A percentile compares a stretch with the other conserved stretches of the same genome.
Evolutionary conservation across 495 filamentous ascomycete genomes (phyloP).

Genomic region (Lasiosphaeria hispida): DNA sequence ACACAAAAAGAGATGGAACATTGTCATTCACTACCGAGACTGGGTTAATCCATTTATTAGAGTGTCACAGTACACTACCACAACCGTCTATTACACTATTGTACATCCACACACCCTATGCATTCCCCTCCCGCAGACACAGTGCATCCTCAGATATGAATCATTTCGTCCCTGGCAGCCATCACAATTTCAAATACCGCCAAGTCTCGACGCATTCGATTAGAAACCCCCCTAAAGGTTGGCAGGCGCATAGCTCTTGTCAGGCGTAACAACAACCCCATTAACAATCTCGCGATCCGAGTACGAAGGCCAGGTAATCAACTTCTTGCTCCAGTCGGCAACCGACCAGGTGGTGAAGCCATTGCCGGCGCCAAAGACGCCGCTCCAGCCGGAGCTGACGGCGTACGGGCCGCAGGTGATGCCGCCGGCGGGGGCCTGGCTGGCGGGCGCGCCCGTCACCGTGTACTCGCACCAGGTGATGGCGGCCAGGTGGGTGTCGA

Average conservation of each 20-base stretch:
- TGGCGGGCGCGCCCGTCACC: constrained; percentile 43
- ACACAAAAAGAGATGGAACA: too few species aligned
- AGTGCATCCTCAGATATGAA: too few species aligned
- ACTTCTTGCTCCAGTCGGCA: constrained; percentile 38
- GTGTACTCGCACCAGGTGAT: constrained; percentile 39
- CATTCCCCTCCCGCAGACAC: too few species aligned
- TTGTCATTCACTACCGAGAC: too few species aligned
- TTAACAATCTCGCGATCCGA: constrained; percentile 45
- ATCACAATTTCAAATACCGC: too few species aligned
- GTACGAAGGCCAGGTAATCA: constrained; percentile 52
- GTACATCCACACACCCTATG: too few species aligned
- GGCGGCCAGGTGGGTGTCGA: constrained; percentile 43
- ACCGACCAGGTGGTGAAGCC: constrained; percentile 56
- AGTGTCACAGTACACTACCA: too few species aligned
- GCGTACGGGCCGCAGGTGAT: constrained; percentile 48
- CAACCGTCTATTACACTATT: too few species aligned
- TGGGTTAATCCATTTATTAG: too few species aligned
- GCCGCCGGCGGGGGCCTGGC: constrained; percentile 38
- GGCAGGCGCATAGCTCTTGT: constrained; percentile 22
- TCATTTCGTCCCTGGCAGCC: too few species aligned
- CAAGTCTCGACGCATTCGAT: too few species aligned
- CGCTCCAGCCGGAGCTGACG: constrained; percentile 56
- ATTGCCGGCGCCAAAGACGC: constrained; percentile 50
- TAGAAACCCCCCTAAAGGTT: too few species aligned
- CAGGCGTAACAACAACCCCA: constrained; percentile 48